phyloP scores from a whole-genome alignment of 768 basidiomycete genomes.

The Panaeolus papilionaceus region DNA sequence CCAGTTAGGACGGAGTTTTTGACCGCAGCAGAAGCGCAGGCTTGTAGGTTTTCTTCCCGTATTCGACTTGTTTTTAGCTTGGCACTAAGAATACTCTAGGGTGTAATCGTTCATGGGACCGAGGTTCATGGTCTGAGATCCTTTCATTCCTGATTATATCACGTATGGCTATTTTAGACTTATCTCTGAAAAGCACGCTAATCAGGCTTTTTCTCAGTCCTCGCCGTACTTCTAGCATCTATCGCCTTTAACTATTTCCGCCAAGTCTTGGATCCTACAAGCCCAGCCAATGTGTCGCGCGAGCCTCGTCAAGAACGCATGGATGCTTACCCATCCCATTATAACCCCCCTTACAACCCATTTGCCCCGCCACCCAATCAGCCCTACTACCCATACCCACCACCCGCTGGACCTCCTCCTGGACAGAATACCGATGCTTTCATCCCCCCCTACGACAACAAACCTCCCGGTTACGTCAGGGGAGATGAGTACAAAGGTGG shows the following conservation, averaged over 20 bases:
- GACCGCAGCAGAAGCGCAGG: constrained; percentile 43
- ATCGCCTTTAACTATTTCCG: constrained; percentile 77
- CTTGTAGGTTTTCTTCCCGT: constrained; percentile 44
- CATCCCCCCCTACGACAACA: constrained; percentile 41
- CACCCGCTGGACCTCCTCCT: constrained; percentile 59
- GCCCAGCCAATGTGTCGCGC: constrained; percentile 56
- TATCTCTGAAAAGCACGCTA: neutral
- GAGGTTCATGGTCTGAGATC: constrained; percentile 73
- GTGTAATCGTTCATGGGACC: constrained; percentile 66
- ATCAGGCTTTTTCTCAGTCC: constrained; percentile 42
- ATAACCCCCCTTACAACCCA: constrained; percentile 65
- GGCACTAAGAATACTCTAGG: constrained; percentile 45
- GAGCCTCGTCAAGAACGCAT: constrained; percentile 48
- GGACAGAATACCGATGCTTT: constrained; percentile 39
- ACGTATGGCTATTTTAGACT: constrained; percentile 40
- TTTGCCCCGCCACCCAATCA: constrained; percentile 34
- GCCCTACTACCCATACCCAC: constrained; percentile 41
- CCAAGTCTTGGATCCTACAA: constrained; percentile 74
- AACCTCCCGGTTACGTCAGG: constrained; percentile 57
- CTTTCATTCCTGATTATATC: constrained; percentile 63
- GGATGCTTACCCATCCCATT: constrained; percentile 52
- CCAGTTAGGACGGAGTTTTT: constrained; percentile 40
- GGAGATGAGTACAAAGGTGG: constrained; percentile 27
- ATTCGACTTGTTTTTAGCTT: neutral
- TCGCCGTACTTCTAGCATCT: constrained; percentile 66